phyloP scores from a whole-genome alignment of 139 green algal genomes.

The Dunaliella sp. region DNA sequence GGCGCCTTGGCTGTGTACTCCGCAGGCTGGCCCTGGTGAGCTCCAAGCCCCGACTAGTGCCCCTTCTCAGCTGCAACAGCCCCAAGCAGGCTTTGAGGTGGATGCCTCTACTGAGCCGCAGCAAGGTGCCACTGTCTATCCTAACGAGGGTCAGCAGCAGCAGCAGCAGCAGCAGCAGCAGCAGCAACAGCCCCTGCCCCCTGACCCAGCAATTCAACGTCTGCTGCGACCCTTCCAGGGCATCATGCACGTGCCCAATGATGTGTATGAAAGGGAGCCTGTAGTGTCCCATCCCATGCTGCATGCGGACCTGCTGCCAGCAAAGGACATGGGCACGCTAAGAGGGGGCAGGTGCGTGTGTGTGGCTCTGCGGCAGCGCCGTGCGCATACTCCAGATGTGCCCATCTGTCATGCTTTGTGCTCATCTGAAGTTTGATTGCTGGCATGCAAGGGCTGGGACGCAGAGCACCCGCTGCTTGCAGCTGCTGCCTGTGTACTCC shows the following conservation, averaged over 20 bases:
- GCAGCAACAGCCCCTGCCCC: neutral
- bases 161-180: conserved; percentile 1
- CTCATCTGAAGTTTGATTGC: neutral
- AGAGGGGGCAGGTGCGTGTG: conserved; percentile 34
- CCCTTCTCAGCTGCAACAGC: conserved; percentile 12
- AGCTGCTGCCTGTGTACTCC: neutral
- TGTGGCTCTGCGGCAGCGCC: no score
- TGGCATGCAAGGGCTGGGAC: neutral
- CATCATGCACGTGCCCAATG: neutral
- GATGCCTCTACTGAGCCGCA: no score
- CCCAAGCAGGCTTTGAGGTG: no score
- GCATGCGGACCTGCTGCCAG: conserved; percentile 28
- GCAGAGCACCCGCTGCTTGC: neutral
- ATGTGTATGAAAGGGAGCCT: neutral
- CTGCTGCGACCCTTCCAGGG: neutral
- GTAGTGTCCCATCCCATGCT: conserved; percentile 2
- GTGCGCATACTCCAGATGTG: no score
- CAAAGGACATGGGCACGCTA: conserved; percentile 50
- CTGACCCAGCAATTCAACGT: neutral
- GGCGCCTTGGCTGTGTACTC: neutral
- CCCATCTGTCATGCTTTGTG: no score
- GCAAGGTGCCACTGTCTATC: no score
- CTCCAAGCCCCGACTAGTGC: neutral
- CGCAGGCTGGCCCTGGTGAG: neutral
- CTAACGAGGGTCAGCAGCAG: no score